Percentiles rank a stretch among this genome's conserved stretches.
Conservation (phyloP, 2,329 filamentous ascomycete species). For the Penicillium olsonii region DNA sequence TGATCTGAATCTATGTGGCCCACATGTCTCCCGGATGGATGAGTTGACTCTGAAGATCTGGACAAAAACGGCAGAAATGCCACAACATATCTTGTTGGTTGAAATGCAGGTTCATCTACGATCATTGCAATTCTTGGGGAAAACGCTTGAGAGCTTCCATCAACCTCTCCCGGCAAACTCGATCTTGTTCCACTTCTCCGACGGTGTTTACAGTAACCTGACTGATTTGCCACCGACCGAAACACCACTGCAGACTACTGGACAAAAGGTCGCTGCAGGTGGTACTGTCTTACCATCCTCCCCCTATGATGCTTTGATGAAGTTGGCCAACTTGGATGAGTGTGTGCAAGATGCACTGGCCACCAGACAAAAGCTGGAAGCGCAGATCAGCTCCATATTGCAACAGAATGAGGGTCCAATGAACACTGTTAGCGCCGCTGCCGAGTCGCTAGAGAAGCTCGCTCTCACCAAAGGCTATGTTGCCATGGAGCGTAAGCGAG, state of each 20-base stretch:
- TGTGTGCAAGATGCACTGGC: conserved; percentile 87
- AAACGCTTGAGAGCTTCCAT: conserved; percentile 62
- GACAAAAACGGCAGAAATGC: conserved; percentile 60
- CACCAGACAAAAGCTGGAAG: conserved; percentile 71
- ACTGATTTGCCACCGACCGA: conserved; percentile 62
- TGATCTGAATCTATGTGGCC: conserved; percentile 66
- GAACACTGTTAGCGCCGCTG: conserved; percentile 34
- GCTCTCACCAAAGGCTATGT: conserved; percentile 54
- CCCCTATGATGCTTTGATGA: conserved; percentile 85
- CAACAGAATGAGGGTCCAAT: conserved; percentile 38
- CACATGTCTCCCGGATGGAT: conserved; percentile 66
- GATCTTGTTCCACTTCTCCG: conserved; percentile 79
- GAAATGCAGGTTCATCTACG: conserved; percentile 72
- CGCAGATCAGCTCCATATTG: conserved; percentile 68
- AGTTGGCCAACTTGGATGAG: conserved; percentile 81
- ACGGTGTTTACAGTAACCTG: conserved; percentile 80
- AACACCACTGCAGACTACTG: conserved; percentile 14
- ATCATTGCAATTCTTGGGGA: conserved; percentile 76
- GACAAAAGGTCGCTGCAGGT: conserved; percentile 41
- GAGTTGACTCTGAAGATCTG: conserved; percentile 71
- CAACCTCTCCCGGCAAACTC: conserved; percentile 79
- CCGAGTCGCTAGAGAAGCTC: conserved; percentile 43
- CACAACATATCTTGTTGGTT: conserved; percentile 65
- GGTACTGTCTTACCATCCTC: conserved; percentile 63
- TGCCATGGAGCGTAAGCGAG: conserved; percentile 63